Percentiles rank a stretch among this genome's conserved stretches.
These are phyloP conservation scores for Ogataea paraovalis DNA, from an alignment of 805 yeast genomes.

Conservation along the genomic window DNA sequence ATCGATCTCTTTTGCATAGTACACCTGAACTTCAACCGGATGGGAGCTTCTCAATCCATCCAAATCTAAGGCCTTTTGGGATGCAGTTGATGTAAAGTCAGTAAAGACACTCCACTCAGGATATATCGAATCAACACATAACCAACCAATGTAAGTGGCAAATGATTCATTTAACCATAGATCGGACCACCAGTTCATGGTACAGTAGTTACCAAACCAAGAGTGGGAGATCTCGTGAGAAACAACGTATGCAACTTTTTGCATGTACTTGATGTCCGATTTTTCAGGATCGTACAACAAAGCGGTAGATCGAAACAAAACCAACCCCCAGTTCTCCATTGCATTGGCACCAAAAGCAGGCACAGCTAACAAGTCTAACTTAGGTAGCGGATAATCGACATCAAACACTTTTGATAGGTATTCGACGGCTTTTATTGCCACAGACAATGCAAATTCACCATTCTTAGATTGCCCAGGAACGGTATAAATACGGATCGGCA, in stretches of 20 bases:
- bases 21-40: constrained; percentile 80
- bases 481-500: constrained; percentile 49
- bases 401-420: constrained; percentile 46
- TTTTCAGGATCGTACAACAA: constrained; percentile 44
- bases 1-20: constrained; percentile 72
- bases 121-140: constrained; percentile 61
- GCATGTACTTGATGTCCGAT: constrained; percentile 50
- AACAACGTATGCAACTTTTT: constrained; percentile 76
- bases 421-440: constrained; percentile 48
- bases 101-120: constrained; percentile 82
- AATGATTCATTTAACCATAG: constrained; percentile 88
- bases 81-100: constrained; percentile 46
- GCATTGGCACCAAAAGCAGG: constrained; percentile 82
- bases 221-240: constrained; percentile 88
- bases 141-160: constrained; percentile 82
- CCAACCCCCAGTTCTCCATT: constrained; percentile 89
- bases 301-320: constrained; percentile 62
- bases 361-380: constrained; percentile 74
- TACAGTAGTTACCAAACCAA: constrained; percentile 87
- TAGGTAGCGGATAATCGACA: constrained; percentile 70
- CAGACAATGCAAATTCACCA: constrained; percentile 45
- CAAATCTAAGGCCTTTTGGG: constrained; percentile 48
- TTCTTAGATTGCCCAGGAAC: constrained; percentile 43
- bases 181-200: constrained; percentile 94
- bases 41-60: constrained; percentile 65